phyloP scores from a whole-genome alignment of 352 stramenopile genomes.

The Globisporangium cystogenes region DNA sequence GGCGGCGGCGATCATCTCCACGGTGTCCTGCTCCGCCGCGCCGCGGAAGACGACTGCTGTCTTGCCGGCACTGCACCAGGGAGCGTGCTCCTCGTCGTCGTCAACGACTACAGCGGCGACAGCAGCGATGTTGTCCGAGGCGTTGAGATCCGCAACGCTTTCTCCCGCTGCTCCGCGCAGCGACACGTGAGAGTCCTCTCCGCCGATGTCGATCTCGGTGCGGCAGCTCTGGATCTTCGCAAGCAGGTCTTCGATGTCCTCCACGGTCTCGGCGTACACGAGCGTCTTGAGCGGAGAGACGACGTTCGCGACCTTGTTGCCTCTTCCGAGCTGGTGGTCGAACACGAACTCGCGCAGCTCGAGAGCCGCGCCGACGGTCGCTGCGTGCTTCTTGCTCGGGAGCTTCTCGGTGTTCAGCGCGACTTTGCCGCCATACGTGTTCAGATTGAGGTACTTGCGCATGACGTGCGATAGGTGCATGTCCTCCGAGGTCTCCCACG shows the following conservation, averaged over 20 bases:
- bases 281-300: constrained; percentile 39
- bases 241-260: constrained; percentile 36
- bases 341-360: constrained; percentile 55
- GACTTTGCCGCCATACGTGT: constrained; percentile 50
- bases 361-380: constrained; percentile 38
- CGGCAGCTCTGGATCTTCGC: constrained; percentile 27
- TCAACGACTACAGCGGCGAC: neutral
- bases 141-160: neutral
- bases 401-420: constrained; percentile 22
- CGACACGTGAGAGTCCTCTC: neutral
- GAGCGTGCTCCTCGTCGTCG: constrained; percentile 3
- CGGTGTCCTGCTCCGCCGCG: constrained; percentile 37
- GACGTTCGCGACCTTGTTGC: constrained; percentile 53
- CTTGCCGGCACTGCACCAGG: constrained; percentile 37
- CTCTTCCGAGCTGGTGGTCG: constrained; percentile 47
- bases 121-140: neutral
- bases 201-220: neutral
- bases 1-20: constrained; percentile 28
- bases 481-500: constrained; percentile 48
- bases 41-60: constrained; percentile 52
- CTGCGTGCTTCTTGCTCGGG: constrained; percentile 31
- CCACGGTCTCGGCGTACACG: constrained; percentile 43
- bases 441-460: constrained; percentile 61
- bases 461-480: constrained; percentile 62
- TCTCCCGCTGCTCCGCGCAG: neutral